Evolutionary conservation across 768 basidiomycete genomes (phyloP).

Genomic region (Psilocybe cubensis): DNA sequence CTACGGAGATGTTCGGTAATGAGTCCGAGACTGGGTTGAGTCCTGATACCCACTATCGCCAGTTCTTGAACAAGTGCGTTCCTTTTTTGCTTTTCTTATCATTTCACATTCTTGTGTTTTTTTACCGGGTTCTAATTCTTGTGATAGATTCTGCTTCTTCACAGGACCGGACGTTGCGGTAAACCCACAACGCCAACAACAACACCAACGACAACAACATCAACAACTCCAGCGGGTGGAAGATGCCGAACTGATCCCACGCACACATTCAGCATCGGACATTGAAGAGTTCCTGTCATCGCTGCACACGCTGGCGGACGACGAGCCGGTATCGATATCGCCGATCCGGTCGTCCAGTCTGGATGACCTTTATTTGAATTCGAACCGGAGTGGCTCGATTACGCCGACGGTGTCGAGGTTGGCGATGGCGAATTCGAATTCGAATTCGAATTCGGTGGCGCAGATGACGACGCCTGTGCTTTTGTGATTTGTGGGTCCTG

Average conservation of each 20-base stretch:
- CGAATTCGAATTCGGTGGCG: too few species aligned
- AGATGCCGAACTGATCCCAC: slow-evolving; percentile 23
- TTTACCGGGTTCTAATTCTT: slow-evolving; percentile 15
- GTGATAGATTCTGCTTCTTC: slow-evolving; percentile 76
- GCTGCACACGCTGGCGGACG: slow-evolving; percentile 21
- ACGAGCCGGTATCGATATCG: slow-evolving; percentile 22
- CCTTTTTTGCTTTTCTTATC: neutral
- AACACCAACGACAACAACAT: too few species aligned
- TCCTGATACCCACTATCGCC: slow-evolving; percentile 54
- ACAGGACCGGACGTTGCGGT: slow-evolving; percentile 53
- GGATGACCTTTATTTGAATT: slow-evolving; percentile 23
- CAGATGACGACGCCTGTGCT: slow-evolving; percentile 15
- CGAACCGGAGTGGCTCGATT: slow-evolving; percentile 23
- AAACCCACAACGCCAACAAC: too few species aligned
- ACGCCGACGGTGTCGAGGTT: slow-evolving; percentile 28
- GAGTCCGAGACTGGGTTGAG: slow-evolving; percentile 17
- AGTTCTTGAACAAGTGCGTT: slow-evolving; percentile 68
- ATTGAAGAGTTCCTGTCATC: slow-evolving; percentile 52
- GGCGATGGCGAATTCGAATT: slow-evolving; percentile 13
- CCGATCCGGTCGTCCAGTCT: slow-evolving; percentile 29
- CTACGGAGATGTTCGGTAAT: slow-evolving; percentile 34
- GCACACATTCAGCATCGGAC: slow-evolving; percentile 56
- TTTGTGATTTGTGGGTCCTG: too few species aligned
- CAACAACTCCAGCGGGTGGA: slow-evolving; percentile 10
- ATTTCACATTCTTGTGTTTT: slow-evolving; percentile 1